Evolutionary conservation across 495 filamentous ascomycete species (phyloP), one percentile per base, ranked within the genome.

Genomic region (Aspergillus kassunensis): DNA sequence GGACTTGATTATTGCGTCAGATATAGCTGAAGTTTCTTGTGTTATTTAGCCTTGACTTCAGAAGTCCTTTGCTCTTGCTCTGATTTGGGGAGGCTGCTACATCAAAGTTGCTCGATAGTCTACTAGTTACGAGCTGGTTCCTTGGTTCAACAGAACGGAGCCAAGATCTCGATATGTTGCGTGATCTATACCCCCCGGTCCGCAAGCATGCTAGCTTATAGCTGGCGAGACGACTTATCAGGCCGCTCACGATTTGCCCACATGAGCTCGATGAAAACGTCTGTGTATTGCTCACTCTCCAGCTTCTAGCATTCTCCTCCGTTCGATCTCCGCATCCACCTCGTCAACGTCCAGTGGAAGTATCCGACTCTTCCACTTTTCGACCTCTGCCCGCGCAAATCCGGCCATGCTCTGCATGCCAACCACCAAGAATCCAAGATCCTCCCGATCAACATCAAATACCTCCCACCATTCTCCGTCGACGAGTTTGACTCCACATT

Each of bases 391-490:
- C 44, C 61, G 63, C 36, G 81, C 84, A 68, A 87, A 91, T 0
- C 81, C 84, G 56, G 87, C 85, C 39, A 92, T 75, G 49, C 92
- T 96, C 42, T 80, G 71, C 82, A 98, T 83, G 0, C 75, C 91
- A 21, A 96, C 89, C 11, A 95, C 92, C 56, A 98, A 61, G 59
- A 97, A 97, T 3, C 93, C 93, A 41, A 97, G 73, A 65, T 96
- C 91, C 76, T 98, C 93, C 18, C 95, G 77, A 43, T 97, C 92
- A n/a, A 91, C 88, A 72, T 98, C 93, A 67, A 98, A 97, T 0
- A 97, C 88, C 69, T 95, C 91, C 93, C 93, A 98, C 93, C 93
- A 98, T 44, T 89, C 85, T 20, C 72, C 76, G 43, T 84, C 84
- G 2, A 92, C 87, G 67, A 97, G 75, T 64, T 87, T 89, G 24